Evolutionary conservation across 305 asterid species (phyloP), one percentile per base, ranked within the genome.

Genomic region (Fraxinus baroniana): DNA sequence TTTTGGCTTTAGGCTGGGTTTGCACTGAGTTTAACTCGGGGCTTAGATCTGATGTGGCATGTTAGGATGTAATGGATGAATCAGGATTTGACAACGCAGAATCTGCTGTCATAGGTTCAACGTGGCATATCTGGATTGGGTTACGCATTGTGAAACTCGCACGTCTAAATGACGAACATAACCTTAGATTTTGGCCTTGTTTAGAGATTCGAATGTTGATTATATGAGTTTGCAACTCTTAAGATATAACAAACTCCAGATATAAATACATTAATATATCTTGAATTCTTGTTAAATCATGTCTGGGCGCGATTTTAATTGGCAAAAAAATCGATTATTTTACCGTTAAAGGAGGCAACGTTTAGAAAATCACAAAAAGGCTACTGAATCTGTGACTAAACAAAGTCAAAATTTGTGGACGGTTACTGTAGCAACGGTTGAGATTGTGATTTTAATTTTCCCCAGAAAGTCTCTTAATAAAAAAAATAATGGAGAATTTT

Each of bases 1-100:
- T 72, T 81, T 64, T 87, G 82, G 85, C 32, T 79, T 80, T 77
- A 39, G 76, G 81, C 13, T 68, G 78, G 22, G 75, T 32, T 70
- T 24, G 15, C 64, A n/a, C 64, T 1, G 24, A 52, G 22, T 18
- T 52, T 68, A 68, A 64, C 28, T 41, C 17, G 72, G 62, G 64
- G 24, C 24, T 17, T 17, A 49, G 60, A 49, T 49, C 62, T 17
- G 64, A 52, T 52, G 64, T 52, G 24, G 64, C 64, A 1, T 52
- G 22, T 8, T 52, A 17, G 22, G 64, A 52, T 52, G 64, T 4
- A 52, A 52, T 52, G 64, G 64, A 52, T 18, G 18, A 52, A 52
- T 52, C 24, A n/a, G 24, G 9, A 5, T 52, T 52, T 52, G 64
- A 52, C 64, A 17, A 52, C 24, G 64, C 64, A 52, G 64, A 52